These are phyloP conservation scores for Cladobotryum mycophilum DNA, from an alignment of 2,329 filamentous ascomycete species.

Conservation along the genomic window DNA sequence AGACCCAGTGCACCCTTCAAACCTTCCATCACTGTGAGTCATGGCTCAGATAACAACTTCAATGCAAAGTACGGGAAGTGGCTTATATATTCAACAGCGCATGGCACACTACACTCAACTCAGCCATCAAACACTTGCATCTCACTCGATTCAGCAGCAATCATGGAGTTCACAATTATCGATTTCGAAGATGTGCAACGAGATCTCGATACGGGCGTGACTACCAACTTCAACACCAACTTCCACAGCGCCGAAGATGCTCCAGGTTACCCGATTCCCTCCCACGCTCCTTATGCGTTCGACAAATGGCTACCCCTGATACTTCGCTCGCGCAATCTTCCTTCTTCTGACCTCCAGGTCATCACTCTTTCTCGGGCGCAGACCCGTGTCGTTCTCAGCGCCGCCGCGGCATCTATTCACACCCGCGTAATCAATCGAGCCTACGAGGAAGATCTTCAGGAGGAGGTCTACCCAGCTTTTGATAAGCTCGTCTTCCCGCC, in stretches of 20 bases:
- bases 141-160: not conserved
- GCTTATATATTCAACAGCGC: too few species aligned
- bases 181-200: slow-evolving; percentile 11
- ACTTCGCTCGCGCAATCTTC: slow-evolving; percentile 25
- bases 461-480: slow-evolving; percentile 23
- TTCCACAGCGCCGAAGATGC: slow-evolving; percentile 28
- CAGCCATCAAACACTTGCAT: too few species aligned
- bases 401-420: slow-evolving; percentile 27
- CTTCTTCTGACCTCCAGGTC: slow-evolving; percentile 20
- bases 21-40: too few species aligned
- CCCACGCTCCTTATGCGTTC: slow-evolving; percentile 32
- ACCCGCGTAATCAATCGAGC: slow-evolving; percentile 22
- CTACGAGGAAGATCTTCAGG: slow-evolving; percentile 27
- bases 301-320: slow-evolving; percentile 37
- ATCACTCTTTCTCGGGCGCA: slow-evolving; percentile 24
- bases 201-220: slow-evolving; percentile 10
- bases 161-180: slow-evolving; percentile 13
- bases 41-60: too few species aligned
- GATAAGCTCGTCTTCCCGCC: slow-evolving; percentile 22
- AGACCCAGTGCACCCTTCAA: too few species aligned
- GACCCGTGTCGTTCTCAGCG: slow-evolving; percentile 23
- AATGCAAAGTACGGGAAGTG: too few species aligned
- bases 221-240: slow-evolving; percentile 28
- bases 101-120: too few species aligned
- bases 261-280: slow-evolving; percentile 22